phyloP scores from a whole-genome alignment of 768 basidiomycete genomes.

The Lentinus tigrinus region DNA sequence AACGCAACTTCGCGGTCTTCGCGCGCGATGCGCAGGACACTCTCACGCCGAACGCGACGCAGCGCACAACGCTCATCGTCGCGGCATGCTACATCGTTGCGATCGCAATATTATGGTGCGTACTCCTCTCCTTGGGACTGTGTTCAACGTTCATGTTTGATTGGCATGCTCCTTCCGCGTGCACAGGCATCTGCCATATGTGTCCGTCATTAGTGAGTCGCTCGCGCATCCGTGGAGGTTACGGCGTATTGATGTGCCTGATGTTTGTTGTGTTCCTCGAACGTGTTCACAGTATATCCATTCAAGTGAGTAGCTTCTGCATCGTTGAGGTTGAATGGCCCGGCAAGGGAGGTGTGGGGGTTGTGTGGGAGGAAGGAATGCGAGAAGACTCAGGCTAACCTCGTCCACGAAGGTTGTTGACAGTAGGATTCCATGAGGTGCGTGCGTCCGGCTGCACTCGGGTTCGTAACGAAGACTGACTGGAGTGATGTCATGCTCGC shows the following conservation, averaged over 20 bases:
- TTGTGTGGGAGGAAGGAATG: background rate
- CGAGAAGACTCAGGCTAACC: background rate
- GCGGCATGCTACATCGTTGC: conserved; percentile 71
- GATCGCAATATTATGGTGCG: conserved; percentile 82
- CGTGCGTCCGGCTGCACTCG: conserved; percentile 1
- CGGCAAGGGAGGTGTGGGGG: background rate
- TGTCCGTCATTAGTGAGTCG: conserved; percentile 71
- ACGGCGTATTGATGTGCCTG: background rate
- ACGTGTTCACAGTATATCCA: conserved; percentile 68
- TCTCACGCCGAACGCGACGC: conserved; percentile 69
- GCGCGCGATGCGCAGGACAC: conserved; percentile 27
- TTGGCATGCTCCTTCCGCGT: too few relatives aligned
- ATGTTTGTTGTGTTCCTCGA: background rate
- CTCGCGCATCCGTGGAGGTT: background rate
- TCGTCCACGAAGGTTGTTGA: conserved; percentile 55
- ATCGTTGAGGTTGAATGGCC: too few relatives aligned
- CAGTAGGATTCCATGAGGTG: conserved; percentile 89
- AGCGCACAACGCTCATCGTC: conserved; percentile 74
- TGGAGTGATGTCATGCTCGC: background rate
- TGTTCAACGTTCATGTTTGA: conserved; percentile 5
- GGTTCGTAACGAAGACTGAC: background rate
- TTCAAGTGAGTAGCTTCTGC: conserved; percentile 71
- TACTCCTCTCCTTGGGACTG: background rate
- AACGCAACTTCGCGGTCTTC: conserved; percentile 24
- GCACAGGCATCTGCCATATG: conserved; percentile 71